These are phyloP conservation scores for Serendipita sp. DNA, from an alignment of 768 basidiomycete genomes.

Conservation along the genomic window DNA sequence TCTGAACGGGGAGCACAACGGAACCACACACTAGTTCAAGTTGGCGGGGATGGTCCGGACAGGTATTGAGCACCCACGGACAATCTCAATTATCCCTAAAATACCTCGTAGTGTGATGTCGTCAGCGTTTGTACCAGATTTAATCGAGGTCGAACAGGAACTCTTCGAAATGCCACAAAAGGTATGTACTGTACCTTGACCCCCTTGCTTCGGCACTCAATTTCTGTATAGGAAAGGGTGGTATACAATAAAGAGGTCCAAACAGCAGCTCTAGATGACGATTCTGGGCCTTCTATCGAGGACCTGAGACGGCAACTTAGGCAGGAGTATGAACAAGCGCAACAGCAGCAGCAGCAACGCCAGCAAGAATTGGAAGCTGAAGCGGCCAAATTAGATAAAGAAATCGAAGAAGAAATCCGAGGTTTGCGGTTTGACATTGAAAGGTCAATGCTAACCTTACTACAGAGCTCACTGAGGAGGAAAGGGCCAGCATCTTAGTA, in stretches of 20 bases:
- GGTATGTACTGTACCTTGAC: constrained; percentile 25
- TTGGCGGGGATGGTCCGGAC: neutral
- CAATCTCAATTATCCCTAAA: neutral
- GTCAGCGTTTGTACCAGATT: constrained; percentile 36
- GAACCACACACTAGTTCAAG: neutral
- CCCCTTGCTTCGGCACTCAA: constrained; percentile 12
- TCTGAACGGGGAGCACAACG: neutral
- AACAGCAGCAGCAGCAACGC: constrained; percentile 39
- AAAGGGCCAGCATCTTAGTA: constrained; percentile 62
- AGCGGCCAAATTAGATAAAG: constrained; percentile 64
- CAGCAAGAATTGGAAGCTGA: constrained; percentile 74
- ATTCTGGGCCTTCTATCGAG: constrained; percentile 38
- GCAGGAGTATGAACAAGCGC: constrained; percentile 48
- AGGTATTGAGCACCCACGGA: neutral
- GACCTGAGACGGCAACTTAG: constrained; percentile 56
- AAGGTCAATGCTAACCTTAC: neutral
- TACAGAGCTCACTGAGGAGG: constrained; percentile 72
- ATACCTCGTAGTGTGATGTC: neutral
- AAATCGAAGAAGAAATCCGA: constrained; percentile 74
- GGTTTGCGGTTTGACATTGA: constrained; percentile 26
- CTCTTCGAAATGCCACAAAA: constrained; percentile 79
- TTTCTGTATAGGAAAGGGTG: constrained; percentile 42
- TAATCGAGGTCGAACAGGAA: constrained; percentile 82
- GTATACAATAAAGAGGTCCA: constrained; percentile 76
- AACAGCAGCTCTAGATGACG: constrained; percentile 46